Conservation (phyloP, 805 yeast genomes). For the Candida ortonii region DNA sequence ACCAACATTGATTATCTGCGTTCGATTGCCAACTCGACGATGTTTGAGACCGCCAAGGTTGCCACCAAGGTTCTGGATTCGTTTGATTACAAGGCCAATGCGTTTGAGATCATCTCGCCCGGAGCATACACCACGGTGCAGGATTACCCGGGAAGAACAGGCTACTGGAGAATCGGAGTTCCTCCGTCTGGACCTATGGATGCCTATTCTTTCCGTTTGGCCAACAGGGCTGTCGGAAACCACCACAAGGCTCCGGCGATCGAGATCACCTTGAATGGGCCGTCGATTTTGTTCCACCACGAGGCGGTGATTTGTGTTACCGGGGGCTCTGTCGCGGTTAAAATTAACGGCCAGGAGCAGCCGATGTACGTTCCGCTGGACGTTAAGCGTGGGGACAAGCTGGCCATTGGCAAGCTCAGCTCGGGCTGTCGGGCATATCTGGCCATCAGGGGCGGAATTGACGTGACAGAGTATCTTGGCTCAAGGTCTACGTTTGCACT, state of each 20-base stretch:
- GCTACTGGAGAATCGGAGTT: constrained; percentile 90
- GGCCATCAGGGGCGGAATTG: constrained; percentile 90
- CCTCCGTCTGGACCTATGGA: constrained; percentile 99
- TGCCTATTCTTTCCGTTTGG: constrained; percentile 81
- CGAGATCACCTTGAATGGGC: constrained; percentile 87
- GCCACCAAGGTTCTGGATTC: constrained; percentile 86
- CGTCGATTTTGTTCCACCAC: constrained; percentile 79
- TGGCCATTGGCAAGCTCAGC: constrained; percentile 75
- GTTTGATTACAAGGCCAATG: constrained; percentile 73
- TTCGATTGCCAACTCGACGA: constrained; percentile 74
- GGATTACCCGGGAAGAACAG: constrained; percentile 88
- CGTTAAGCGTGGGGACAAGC: constrained; percentile 70
- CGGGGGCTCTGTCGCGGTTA: constrained; percentile 76
- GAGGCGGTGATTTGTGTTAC: constrained; percentile 76
- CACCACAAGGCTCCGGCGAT: constrained; percentile 78
- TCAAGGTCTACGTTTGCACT: constrained; percentile 96
- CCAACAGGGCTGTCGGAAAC: constrained; percentile 90
- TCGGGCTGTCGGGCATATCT: constrained; percentile 88
- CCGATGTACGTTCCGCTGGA: constrained; percentile 70
- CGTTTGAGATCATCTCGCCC: constrained; percentile 80
- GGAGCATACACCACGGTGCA: constrained; percentile 97
- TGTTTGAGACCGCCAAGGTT: constrained; percentile 82
- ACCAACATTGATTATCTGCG: constrained; percentile 89
- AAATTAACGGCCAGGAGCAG: constrained; percentile 56
- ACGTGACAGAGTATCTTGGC: constrained; percentile 90